phyloP scores from a whole-genome alignment of 768 basidiomycete genomes.

The Astraeus odoratus region DNA sequence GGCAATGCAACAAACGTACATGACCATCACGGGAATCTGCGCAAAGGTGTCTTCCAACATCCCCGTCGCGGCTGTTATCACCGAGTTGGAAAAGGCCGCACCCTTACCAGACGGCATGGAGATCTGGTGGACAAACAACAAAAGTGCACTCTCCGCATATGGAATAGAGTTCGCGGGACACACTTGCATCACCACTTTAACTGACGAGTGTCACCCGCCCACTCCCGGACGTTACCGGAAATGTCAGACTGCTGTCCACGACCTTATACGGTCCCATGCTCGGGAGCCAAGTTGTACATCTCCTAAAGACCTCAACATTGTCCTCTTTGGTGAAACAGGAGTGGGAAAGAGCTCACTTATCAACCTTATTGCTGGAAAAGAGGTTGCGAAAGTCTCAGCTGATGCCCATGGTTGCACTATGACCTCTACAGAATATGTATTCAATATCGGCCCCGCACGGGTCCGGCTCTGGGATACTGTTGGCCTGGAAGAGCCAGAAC shows the following conservation, averaged over 20 bases:
- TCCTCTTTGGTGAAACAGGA: slow-evolving; percentile 36
- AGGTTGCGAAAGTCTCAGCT: slow-evolving; percentile 17
- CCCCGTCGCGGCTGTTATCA: slow-evolving; percentile 23
- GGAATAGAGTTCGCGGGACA: slow-evolving; percentile 30
- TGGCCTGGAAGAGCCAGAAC: slow-evolving; percentile 25
- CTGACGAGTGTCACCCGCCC: slow-evolving; percentile 16
- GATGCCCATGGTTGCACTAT: slow-evolving; percentile 30
- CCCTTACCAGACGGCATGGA: slow-evolving; percentile 21
- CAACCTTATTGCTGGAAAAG: slow-evolving; percentile 22
- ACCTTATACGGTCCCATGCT: slow-evolving; percentile 11
- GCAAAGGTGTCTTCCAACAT: slow-evolving; percentile 11
- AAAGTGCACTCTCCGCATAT: slow-evolving; percentile 16
- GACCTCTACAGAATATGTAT: slow-evolving; percentile 19
- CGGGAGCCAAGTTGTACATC: slow-evolving; percentile 12
- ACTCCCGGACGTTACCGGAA: slow-evolving; percentile 13
- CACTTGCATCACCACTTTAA: slow-evolving; percentile 33
- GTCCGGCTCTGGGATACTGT: slow-evolving; percentile 29
- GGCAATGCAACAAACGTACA: slow-evolving; percentile 23
- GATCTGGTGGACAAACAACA: slow-evolving; percentile 34
- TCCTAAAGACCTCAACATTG: slow-evolving; percentile 24
- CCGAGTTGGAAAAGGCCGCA: slow-evolving; percentile 27
- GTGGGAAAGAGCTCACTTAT: slow-evolving; percentile 17
- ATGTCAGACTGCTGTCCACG: slow-evolving; percentile 14
- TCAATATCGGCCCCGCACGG: slow-evolving; percentile 15
- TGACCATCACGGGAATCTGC: slow-evolving; percentile 15